Evolutionary conservation across 176 grass and related monocot species (phyloP).

Genomic region (Oryza punctata): DNA sequence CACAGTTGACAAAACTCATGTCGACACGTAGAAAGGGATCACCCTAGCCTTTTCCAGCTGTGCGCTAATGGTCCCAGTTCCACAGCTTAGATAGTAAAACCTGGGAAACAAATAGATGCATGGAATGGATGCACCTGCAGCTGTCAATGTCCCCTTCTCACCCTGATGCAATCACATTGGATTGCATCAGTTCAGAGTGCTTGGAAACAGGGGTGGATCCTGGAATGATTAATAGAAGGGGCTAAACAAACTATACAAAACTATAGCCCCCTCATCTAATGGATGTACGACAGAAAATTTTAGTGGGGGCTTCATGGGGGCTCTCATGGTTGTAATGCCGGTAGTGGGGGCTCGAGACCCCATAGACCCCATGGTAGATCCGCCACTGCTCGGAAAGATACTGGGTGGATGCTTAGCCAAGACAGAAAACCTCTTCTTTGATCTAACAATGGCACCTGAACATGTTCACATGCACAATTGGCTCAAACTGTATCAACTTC

Average conservation of each 20-base stretch:
- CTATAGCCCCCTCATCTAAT: no score
- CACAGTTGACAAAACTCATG: not conserved
- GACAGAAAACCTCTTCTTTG: conserved; percentile 19
- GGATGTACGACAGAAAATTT: no score
- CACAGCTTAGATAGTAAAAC: conserved; percentile 9
- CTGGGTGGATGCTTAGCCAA: not conserved
- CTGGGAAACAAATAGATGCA: not conserved
- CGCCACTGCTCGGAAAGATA: conserved; percentile 28
- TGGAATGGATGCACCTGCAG: not conserved
- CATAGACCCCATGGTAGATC: no score
- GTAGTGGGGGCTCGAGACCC: no score
- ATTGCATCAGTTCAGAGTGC: conserved; percentile 39
- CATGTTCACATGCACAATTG: conserved; percentile 37
- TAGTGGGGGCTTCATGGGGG: no score
- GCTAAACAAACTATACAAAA: no score
- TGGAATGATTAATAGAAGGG: no score
- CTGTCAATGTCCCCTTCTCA: not conserved
- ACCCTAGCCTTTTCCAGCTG: not conserved
- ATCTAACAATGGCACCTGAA: conserved; percentile 39
- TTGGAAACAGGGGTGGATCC: no score
- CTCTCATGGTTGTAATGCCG: no score
- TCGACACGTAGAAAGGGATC: conserved; percentile 21
- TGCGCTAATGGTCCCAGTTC: not conserved
- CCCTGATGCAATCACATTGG: conserved; percentile 17
- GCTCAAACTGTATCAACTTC: not conserved